A percentile compares a stretch with the other conserved stretches of the same genome.
These are phyloP conservation scores for Ceratocystis papillata DNA, from an alignment of 2,329 filamentous ascomycete genomes.

Conservation along the genomic window DNA sequence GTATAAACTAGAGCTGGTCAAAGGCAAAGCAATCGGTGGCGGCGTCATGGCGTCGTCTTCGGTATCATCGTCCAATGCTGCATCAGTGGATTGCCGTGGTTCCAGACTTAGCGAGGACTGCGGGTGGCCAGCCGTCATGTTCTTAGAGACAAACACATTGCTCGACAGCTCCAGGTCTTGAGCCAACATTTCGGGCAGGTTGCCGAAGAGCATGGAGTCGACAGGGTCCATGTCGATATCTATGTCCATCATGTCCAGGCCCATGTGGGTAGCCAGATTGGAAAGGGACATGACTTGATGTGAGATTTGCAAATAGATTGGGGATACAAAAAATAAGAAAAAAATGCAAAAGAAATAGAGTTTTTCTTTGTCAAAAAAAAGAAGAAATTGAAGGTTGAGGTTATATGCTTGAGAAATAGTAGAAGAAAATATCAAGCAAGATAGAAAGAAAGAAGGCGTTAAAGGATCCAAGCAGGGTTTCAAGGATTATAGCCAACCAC, in stretches of 20 bases:
- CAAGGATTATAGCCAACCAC: conserved; percentile 15
- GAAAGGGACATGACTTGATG: conserved; percentile 1
- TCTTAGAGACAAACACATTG: conserved; percentile 40
- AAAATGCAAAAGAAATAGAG: background rate
- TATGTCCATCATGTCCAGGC: conserved; percentile 5
- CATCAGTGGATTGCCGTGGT: conserved; percentile 11
- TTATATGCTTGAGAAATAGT: background rate
- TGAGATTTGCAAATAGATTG: background rate
- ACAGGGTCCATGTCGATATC: conserved; percentile 14
- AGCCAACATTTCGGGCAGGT: conserved; percentile 46
- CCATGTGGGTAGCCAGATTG: background rate
- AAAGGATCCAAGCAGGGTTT: conserved; percentile 4
- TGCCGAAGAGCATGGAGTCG: conserved; percentile 31
- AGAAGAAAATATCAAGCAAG: background rate
- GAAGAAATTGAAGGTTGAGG: background rate
- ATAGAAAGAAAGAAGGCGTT: background rate
- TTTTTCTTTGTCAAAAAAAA: background rate
- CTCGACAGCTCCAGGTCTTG: conserved; percentile 43
- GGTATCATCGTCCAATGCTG: conserved; percentile 5
- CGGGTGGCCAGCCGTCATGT: conserved; percentile 44
- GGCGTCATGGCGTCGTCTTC: conserved; percentile 16
- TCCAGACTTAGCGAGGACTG: conserved; percentile 14
- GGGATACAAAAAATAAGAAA: background rate
- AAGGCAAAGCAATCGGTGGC: conserved; percentile 14
- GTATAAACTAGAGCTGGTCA: conserved; percentile 14